Conservation (phyloP, 2,329 filamentous ascomycete species). For the Penicillium glabrum region DNA sequence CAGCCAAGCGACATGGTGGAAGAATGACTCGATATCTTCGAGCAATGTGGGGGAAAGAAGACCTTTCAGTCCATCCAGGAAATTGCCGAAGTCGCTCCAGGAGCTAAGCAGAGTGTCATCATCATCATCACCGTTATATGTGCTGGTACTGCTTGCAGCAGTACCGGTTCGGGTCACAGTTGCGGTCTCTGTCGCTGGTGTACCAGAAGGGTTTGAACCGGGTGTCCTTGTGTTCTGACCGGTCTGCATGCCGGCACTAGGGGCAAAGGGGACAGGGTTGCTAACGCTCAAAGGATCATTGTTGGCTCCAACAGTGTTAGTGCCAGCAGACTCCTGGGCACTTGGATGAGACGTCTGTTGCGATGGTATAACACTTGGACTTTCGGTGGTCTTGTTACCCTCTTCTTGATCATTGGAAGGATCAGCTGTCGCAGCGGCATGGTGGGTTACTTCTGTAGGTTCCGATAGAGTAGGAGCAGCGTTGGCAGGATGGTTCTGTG, state of each 20-base stretch:
- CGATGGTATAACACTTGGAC: not conserved
- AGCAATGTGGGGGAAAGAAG: slow-evolving; percentile 30
- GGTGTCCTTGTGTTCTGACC: not conserved
- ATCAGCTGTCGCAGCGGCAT: not conserved
- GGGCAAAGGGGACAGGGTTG: not conserved
- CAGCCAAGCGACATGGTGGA: slow-evolving; percentile 34
- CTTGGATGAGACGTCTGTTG: not conserved
- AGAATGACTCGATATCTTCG: slow-evolving; percentile 33
- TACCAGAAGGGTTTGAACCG: not conserved
- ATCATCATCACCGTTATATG: slow-evolving; percentile 2
- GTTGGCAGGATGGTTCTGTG: not conserved
- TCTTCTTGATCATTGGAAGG: not conserved
- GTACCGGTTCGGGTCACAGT: slow-evolving; percentile 4
- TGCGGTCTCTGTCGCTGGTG: slow-evolving; percentile 1
- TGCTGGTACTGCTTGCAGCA: slow-evolving; percentile 1
- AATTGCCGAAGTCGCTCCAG: slow-evolving; percentile 15
- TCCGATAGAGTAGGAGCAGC: not conserved
- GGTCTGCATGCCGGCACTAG: not conserved
- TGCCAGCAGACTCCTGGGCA: not conserved
- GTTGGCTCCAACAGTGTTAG: not conserved
- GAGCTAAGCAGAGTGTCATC: slow-evolving; percentile 9
- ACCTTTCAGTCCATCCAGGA: slow-evolving; percentile 31
- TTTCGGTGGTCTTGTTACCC: not conserved
- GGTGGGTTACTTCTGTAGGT: not conserved
- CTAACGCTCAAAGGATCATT: not conserved